Evolutionary conservation across 2,329 filamentous ascomycete species (phyloP).

Genomic region (Penicillium nordicum): DNA sequence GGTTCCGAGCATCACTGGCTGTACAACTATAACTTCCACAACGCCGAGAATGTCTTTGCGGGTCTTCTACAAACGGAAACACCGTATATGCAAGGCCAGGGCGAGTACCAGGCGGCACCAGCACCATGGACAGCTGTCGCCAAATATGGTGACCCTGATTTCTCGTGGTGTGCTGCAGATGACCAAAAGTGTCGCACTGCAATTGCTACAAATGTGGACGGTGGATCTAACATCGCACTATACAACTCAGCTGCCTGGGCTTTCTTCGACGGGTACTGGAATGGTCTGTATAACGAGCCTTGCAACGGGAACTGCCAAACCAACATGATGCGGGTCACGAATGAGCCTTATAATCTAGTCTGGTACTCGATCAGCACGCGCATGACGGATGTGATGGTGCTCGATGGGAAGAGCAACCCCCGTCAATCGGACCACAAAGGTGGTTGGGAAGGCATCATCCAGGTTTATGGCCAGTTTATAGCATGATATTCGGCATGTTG

Average conservation of each 20-base stretch:
- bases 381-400: constrained; percentile 29
- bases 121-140: constrained; percentile 28
- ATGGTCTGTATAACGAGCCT: constrained; percentile 28
- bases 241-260: constrained; percentile 37
- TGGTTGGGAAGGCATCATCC: constrained; percentile 32
- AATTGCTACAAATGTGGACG: constrained; percentile 31
- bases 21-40: constrained; percentile 49
- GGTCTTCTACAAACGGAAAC: constrained; percentile 37
- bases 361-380: constrained; percentile 35
- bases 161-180: constrained; percentile 26
- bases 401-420: constrained; percentile 29
- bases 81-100: constrained; percentile 35
- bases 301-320: constrained; percentile 31
- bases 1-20: constrained; percentile 48
- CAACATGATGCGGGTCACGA: constrained; percentile 34
- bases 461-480: constrained; percentile 26
- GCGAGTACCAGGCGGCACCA: constrained; percentile 27
- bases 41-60: constrained; percentile 42
- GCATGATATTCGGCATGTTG: constrained; percentile 2
- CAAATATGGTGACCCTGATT: constrained; percentile 31
- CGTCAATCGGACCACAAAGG: constrained; percentile 26
- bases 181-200: constrained; percentile 32
- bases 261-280: constrained; percentile 32
- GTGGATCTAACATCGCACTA: constrained; percentile 28
- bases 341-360: constrained; percentile 25